Base-by-base conservation (phyloP, 495 filamentous ascomycete genomes). In the Cercophora scortea region DNA sequence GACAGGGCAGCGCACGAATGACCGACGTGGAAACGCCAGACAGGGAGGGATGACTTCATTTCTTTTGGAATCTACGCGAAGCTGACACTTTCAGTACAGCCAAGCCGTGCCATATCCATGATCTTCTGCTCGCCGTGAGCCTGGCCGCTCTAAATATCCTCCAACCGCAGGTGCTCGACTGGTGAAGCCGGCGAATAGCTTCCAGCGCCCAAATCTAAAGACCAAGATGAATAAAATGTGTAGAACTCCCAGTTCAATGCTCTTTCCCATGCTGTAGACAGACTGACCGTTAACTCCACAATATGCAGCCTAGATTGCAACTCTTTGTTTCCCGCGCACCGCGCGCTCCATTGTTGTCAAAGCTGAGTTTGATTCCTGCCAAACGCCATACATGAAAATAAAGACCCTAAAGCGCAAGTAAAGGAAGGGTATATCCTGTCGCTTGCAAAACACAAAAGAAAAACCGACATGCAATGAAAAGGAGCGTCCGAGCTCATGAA, bases 381-480 rank as follows among this genome's bases (percentile, higher is more conserved):
- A 32, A n/a, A 32, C 17, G 7, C 25, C 17, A 45, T 33, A 45
- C 19, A 45, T 2, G 5, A 45, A 13, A 32, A 32, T 11, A 45
- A 19, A 45, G 9, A 11, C 10, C 12, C 16, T 6, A 19, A 45
- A 45, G 5, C 16, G 25, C 17, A 45, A 45, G 43, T 13, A 45
- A 45, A 10, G 42, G 18, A 32, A 11, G 43, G 44, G 33, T 47
- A 53, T 47, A 47, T 32, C 17, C 19, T 47, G 51, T 11, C 35
- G 51, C 44, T 35, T 47, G 34, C 43, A 43, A 45, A 45, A 32
- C 36, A 47, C 25, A 46, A 34, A 42, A 51, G 33, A 51, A 8
- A 48, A 43, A 45, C 10, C 17, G 44, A 12, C 4, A 36, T 35
- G 15, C 12, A 46, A 36, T n/a, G 10, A 18, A 44, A 49, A 45